phyloP scores from a whole-genome alignment of 2,329 filamentous ascomycete genomes.

The Colletotrichum australisinense region DNA sequence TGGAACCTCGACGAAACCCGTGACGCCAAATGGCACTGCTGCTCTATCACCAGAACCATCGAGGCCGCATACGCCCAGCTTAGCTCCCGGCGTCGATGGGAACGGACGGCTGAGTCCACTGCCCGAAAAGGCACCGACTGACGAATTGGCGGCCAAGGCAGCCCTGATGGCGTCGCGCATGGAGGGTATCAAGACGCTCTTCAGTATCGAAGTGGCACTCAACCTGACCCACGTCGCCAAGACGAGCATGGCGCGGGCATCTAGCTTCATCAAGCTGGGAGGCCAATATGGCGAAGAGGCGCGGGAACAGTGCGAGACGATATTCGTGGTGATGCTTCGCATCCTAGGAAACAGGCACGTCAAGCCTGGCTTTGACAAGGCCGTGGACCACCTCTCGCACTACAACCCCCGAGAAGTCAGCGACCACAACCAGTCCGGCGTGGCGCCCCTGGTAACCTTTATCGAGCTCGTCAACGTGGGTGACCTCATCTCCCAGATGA shows the following conservation, averaged over 20 bases:
- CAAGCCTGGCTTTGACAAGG: conserved; percentile 92
- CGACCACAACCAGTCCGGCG: conserved; percentile 76
- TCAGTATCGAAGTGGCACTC: conserved; percentile 95
- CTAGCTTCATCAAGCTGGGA: conserved; percentile 83
- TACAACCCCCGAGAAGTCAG: conserved; percentile 90
- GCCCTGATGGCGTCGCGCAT: conserved; percentile 95
- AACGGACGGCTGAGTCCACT: conserved; percentile 54
- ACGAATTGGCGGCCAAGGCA: conserved; percentile 95
- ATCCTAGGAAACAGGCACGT: conserved; percentile 89
- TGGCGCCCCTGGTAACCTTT: conserved; percentile 93
- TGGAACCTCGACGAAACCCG: conserved; percentile 38
- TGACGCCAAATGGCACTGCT: conserved; percentile 45
- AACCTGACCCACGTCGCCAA: conserved; percentile 91
- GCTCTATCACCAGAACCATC: conserved; percentile 53
- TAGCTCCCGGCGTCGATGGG: conserved; percentile 50
- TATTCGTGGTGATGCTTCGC: conserved; percentile 87
- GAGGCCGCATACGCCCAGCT: conserved; percentile 61
- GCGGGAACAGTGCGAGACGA: conserved; percentile 86
- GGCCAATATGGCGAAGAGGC: conserved; percentile 86
- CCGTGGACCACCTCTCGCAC: conserved; percentile 87
- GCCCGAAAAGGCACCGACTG: conserved; percentile 79
- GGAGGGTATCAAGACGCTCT: conserved; percentile 93
- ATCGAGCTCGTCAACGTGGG: conserved; percentile 98
- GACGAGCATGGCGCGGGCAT: conserved; percentile 84
- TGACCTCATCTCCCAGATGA: conserved; percentile 98